Evolutionary conservation across 768 basidiomycete genomes (phyloP).

Genomic region (Boletus barrowsii): DNA sequence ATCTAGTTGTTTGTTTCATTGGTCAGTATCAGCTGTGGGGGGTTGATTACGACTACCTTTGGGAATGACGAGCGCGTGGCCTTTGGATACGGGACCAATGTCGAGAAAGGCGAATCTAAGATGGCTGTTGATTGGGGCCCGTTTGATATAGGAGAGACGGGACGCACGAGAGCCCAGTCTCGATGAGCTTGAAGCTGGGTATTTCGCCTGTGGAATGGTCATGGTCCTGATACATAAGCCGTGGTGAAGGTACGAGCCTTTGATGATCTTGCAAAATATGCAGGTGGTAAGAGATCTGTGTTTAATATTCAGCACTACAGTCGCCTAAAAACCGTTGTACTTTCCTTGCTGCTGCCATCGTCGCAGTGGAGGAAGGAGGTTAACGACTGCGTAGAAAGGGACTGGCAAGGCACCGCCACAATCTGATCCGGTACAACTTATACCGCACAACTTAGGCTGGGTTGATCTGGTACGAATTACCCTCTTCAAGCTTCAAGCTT

Average conservation of each 20-base stretch:
- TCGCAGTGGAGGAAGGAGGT: background rate
- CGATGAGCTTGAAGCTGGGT: constrained; percentile 81
- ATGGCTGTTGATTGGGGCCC: too few relatives aligned
- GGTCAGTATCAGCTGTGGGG: background rate
- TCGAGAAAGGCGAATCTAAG: constrained; percentile 85
- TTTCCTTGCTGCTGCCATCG: constrained; percentile 23
- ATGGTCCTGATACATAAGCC: background rate
- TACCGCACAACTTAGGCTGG: too few relatives aligned
- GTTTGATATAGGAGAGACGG: background rate
- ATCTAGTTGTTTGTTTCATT: constrained; percentile 42
- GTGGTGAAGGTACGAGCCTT: constrained; percentile 47
- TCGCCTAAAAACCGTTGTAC: background rate
- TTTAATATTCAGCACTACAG: background rate
- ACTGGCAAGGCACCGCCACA: too few relatives aligned
- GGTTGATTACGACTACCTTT: constrained; percentile 58
- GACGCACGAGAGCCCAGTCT: constrained; percentile 68
- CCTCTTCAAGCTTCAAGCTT: too few relatives aligned
- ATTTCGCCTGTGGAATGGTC: constrained; percentile 63
- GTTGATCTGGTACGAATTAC: too few relatives aligned
- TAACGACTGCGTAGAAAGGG: too few relatives aligned
- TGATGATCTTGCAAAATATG: constrained; percentile 95
- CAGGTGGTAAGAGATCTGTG: constrained; percentile 59
- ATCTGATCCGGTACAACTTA: too few relatives aligned
- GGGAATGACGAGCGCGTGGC: constrained; percentile 90
- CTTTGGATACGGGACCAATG: constrained; percentile 84